These are phyloP conservation scores for Syzygium syzygioides DNA, from an alignment of 441 rosid species.

Conservation along the genomic window DNA sequence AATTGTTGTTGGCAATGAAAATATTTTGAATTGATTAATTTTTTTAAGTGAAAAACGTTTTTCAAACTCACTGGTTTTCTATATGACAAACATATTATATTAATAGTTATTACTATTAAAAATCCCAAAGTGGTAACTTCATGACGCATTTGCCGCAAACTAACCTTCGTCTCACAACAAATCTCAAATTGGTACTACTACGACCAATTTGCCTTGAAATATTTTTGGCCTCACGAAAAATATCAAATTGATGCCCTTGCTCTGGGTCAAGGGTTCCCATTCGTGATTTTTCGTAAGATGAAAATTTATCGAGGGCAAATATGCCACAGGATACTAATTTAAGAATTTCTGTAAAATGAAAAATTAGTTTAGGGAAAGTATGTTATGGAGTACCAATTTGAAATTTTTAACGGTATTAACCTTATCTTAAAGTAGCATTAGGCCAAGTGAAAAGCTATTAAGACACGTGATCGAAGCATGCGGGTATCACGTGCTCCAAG, in stretches of 20 bases:
- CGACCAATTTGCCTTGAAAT: no score
- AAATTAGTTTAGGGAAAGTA: neutral
- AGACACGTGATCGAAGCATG: neutral
- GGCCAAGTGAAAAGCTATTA: neutral
- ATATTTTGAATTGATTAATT: no score
- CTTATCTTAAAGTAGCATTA: neutral
- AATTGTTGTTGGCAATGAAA: neutral
- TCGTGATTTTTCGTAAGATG: neutral
- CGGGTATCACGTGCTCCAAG: neutral
- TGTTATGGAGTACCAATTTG: neutral
- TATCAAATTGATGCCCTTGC: rapidly evolving
- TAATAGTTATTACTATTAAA: neutral
- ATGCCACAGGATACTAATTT: neutral
- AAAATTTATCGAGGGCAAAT: neutral
- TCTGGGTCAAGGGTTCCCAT: rapidly evolving
- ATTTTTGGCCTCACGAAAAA: no score
- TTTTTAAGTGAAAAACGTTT: neutral
- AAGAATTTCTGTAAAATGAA: neutral
- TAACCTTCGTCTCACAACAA: neutral
- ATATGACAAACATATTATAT: neutral
- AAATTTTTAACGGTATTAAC: neutral
- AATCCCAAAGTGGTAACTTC: neutral
- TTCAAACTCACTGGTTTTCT: neutral
- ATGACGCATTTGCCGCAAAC: neutral
- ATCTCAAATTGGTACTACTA: no score